Conservation (phyloP, 164 flowering plant genomes). For the Chimonanthus salicifolius region DNA sequence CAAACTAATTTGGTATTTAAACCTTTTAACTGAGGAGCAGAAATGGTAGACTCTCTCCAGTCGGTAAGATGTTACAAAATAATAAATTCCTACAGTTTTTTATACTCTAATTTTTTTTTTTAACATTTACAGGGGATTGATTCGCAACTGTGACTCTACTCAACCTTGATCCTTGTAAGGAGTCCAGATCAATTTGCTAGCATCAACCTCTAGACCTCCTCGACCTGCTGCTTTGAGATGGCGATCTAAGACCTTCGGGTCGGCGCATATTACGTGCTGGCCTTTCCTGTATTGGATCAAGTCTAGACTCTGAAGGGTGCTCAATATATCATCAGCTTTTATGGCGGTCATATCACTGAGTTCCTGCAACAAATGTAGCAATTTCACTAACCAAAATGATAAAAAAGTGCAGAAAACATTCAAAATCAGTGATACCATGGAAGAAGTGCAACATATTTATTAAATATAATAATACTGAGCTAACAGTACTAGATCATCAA, state of each 20-base stretch:
- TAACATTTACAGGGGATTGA: neutral
- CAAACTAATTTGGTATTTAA: too few relatives aligned
- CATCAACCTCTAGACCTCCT: slow-evolving; percentile 96
- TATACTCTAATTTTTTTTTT: too few relatives aligned
- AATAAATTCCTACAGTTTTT: neutral
- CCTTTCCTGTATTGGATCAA: slow-evolving; percentile 96
- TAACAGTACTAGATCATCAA: neutral
- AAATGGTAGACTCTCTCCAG: too few relatives aligned
- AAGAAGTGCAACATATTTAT: neutral
- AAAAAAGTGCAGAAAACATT: neutral
- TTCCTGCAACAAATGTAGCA: slow-evolving; percentile 43
- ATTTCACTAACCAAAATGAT: neutral
- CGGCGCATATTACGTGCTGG: slow-evolving; percentile 95
- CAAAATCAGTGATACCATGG: neutral
- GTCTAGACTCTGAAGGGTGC: slow-evolving; percentile 83
- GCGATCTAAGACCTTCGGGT: slow-evolving; percentile 93
- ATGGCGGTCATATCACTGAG: slow-evolving; percentile 99
- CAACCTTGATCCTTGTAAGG: slow-evolving; percentile 90
- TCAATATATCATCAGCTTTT: slow-evolving; percentile 78
- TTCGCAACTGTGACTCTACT: slow-evolving; percentile 1
- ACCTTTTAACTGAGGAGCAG: too few relatives aligned
- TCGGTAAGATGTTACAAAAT: too few relatives aligned
- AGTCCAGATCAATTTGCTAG: slow-evolving; percentile 93
- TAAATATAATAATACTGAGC: neutral
- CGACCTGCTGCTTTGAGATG: slow-evolving; percentile 97